Percentiles rank a stretch among this genome's conserved stretches.
phyloP scores from a whole-genome alignment of 2,329 filamentous ascomycete species.

The Aquanectria penicillioides region DNA sequence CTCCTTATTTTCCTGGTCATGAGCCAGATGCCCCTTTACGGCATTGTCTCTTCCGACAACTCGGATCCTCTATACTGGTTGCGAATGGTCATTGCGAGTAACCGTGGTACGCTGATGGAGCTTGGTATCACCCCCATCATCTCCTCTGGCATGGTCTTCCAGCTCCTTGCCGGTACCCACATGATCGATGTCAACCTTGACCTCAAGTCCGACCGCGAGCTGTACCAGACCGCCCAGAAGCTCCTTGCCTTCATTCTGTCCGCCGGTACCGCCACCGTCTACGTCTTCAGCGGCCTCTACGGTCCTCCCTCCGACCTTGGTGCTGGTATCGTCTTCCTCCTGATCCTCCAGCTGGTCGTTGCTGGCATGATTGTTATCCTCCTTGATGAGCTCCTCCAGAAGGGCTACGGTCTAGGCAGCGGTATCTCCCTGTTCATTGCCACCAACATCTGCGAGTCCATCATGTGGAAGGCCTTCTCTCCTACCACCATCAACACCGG shows the following conservation, averaged over 20 bases:
- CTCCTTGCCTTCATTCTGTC: slow-evolving; percentile 97
- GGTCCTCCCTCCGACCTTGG: slow-evolving; percentile 96
- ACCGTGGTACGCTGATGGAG: slow-evolving; percentile 95
- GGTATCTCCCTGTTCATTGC: slow-evolving; percentile 99
- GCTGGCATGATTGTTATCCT: slow-evolving; percentile 99
- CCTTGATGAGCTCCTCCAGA: slow-evolving; percentile 98
- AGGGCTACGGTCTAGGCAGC: slow-evolving; percentile 97
- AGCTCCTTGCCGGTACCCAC: slow-evolving; percentile 98
- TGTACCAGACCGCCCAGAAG: slow-evolving; percentile 99
- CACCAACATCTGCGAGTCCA: slow-evolving; percentile 99
- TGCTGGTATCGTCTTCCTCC: slow-evolving; percentile 96
- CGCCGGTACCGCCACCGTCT: slow-evolving; percentile 96
- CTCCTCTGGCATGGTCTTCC: slow-evolving; percentile 99
- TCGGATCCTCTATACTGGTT: slow-evolving; percentile 99
- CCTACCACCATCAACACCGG: slow-evolving; percentile 99
- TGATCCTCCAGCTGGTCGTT: slow-evolving; percentile 97
- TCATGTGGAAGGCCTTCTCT: slow-evolving; percentile 99
- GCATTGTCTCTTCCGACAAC: slow-evolving; percentile 98
- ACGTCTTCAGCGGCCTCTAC: slow-evolving; percentile 98
- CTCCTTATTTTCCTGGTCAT: slow-evolving; percentile 99
- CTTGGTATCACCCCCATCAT: slow-evolving; percentile 98
- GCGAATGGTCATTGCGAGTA: slow-evolving; percentile 99
- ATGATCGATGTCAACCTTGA: slow-evolving; percentile 99
- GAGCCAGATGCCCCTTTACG: slow-evolving; percentile 99
- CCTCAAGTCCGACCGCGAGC: slow-evolving; percentile 98